Base-by-base conservation (phyloP, 345 rosid species). In the Aquilaria yunnanensis region DNA sequence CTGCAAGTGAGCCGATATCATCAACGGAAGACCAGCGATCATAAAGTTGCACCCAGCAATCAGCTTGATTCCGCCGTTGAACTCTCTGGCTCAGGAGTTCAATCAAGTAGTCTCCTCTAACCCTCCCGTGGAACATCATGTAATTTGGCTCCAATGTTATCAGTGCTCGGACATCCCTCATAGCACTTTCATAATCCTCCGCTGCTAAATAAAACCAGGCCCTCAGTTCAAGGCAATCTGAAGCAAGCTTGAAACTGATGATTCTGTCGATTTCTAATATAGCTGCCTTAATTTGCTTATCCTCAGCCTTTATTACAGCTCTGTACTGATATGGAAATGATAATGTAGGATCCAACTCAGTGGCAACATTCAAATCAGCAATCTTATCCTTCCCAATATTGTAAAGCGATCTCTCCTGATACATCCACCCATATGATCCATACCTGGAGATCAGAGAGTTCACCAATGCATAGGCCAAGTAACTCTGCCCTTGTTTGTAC, bases 21-120 rank as follows among this genome's bases (percentile, higher is more conserved):
- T 93, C 98, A 5, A 90, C 95, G n/a, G 80, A 81, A 61, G 96
- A 88, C 98, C 98, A 93, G 69, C 85, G 71, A 13, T 88, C 96
- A 56, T 86, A 88, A 66, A 93, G 92, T 67, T 77, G 84, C 79
- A 90, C 76, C 97, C 98, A 93, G 72, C 92, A 90, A 62, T 87
- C 94, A 12, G 87, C 97, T 55, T 80, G 82, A 62, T 80, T 85
- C 67, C 79, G 68, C 55, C 65, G 80, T 61, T 63, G 82, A 74
- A 66, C 71, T 46, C 48, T 78, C 56, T 60, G 75, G 57, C 72
- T 60, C 56, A 93, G 80, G 58, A 92, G 75, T 72, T 84, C 82
- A 58, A 79, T 76, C 75, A 93, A 66, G 54, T 64, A 80, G 62
- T 80, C 74, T 59, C 80, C 84, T 49, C 79, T 72, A 69, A 90